Evolutionary conservation across 345 rosid genomes (phyloP).

Genomic region (Brassica cretica): DNA sequence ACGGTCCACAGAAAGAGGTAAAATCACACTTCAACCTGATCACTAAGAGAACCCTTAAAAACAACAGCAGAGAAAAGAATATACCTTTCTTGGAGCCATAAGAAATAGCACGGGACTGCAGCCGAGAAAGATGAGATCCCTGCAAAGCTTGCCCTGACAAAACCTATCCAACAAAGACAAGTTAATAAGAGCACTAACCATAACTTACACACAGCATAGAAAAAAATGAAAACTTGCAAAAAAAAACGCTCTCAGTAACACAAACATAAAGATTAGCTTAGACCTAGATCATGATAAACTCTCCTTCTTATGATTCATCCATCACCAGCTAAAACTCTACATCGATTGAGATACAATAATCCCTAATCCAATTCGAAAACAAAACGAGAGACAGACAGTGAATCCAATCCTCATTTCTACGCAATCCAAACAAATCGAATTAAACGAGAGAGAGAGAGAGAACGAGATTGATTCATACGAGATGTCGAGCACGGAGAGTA

Average conservation of each 20-base stretch:
- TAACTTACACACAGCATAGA: background rate
- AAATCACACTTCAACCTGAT: background rate
- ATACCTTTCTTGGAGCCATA: conserved; percentile 68
- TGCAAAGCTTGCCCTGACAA: conserved; percentile 56
- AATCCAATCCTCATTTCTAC: background rate
- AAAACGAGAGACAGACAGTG: background rate
- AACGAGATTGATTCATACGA: conserved; percentile 45
- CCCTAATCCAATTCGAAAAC: background rate
- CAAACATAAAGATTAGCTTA: background rate
- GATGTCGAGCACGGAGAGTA: conserved; percentile 67
- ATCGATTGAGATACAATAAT: conserved; percentile 12
- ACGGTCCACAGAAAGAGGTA: background rate
- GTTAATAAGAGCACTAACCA: background rate
- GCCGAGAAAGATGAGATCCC: conserved; percentile 47
- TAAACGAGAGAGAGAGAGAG: background rate
- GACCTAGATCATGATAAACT: background rate
- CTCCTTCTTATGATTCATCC: background rate
- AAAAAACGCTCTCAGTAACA: background rate
- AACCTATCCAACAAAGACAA: conserved; percentile 42
- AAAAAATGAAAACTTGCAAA: background rate
- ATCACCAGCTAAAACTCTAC: background rate
- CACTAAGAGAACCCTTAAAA: background rate
- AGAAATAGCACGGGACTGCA: conserved; percentile 49
- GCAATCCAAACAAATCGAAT: background rate
- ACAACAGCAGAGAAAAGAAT: background rate